Conservation (phyloP, 129 eudicot genomes). For the Chrysanthemum lavandulifolium region DNA sequence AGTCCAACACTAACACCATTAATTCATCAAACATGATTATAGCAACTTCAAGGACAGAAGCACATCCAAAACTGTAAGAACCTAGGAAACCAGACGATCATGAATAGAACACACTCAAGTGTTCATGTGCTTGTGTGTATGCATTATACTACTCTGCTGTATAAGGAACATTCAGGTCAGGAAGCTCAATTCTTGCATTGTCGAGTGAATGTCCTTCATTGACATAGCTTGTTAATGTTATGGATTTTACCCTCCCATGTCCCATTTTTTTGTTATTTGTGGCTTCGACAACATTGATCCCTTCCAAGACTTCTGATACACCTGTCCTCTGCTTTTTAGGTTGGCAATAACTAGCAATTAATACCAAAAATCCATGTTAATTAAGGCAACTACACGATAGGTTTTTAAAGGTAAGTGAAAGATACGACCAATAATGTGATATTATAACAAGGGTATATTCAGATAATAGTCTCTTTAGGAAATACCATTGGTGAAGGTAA, state of each 20-base stretch:
- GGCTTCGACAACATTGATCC: constrained; percentile 8
- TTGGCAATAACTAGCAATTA: constrained; percentile 21
- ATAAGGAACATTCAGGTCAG: constrained; percentile 30
- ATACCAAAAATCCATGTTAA: constrained; percentile 10
- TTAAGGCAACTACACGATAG: not conserved
- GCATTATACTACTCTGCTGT: constrained; percentile 15
- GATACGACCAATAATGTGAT: not conserved
- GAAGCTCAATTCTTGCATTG: constrained; percentile 21
- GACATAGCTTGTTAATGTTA: constrained; percentile 1
- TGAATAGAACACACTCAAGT: not conserved
- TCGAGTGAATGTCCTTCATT: constrained; percentile 19
- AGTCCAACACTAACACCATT: not conserved
- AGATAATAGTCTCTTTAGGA: not conserved
- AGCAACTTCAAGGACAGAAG: constrained; percentile 2
- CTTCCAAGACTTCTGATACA: constrained; percentile 13
- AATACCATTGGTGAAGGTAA: not conserved
- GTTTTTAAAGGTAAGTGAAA: constrained; percentile 12
- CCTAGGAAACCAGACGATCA: not conserved
- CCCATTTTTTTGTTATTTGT: constrained; percentile 20
- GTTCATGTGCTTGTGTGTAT: constrained; percentile 21
- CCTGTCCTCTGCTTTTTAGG: constrained; percentile 21
- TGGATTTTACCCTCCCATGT: constrained; percentile 21
- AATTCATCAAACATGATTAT: not conserved
- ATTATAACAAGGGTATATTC: not conserved
- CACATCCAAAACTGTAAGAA: not conserved